Conservation (phyloP, 768 basidiomycete species). For the Tephrocybe sp. region DNA sequence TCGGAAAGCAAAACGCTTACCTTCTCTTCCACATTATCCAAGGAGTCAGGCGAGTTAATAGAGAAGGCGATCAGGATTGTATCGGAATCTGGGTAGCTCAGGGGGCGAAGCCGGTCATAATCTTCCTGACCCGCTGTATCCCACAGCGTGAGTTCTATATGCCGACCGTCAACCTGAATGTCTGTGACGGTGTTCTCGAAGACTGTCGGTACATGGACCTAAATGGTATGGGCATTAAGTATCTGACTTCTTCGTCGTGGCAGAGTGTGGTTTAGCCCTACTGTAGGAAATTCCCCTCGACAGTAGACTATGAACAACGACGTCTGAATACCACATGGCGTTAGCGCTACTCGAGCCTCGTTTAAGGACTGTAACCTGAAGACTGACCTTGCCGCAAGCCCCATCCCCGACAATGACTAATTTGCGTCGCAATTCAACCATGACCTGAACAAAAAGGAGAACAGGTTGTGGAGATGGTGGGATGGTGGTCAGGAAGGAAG, state of each 20-base stretch:
- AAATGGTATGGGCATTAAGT: not conserved
- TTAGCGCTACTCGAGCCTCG: not conserved
- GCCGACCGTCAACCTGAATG: conserved; percentile 96
- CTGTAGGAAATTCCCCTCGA: conserved; percentile 8
- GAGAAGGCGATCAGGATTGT: conserved; percentile 99
- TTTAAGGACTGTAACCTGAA: not conserved
- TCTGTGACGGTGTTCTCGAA: conserved; percentile 99
- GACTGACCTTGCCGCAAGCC: conserved; percentile 86
- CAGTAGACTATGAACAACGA: conserved; percentile 9
- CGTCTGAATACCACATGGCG: not conserved
- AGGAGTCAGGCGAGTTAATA: conserved; percentile 94
- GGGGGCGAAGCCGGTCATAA: conserved; percentile 96
- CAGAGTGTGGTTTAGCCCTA: not conserved
- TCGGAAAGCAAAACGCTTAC: conserved; percentile 41
- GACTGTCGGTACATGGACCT: conserved; percentile 99
- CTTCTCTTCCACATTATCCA: conserved; percentile 99
- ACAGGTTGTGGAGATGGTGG: not conserved
- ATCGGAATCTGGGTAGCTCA: conserved; percentile 99
- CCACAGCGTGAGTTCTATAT: conserved; percentile 97
- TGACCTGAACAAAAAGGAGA: conserved; percentile 27
- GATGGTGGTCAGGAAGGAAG: not conserved
- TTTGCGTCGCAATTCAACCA: conserved; percentile 98
- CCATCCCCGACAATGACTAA: conserved; percentile 98
- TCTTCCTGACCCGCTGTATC: conserved; percentile 99
- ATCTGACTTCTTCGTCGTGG: too few relatives aligned